Evolutionary conservation across 768 basidiomycete species (phyloP), one percentile per base, ranked within the genome.

Genomic region (Hericium rajendrae): DNA sequence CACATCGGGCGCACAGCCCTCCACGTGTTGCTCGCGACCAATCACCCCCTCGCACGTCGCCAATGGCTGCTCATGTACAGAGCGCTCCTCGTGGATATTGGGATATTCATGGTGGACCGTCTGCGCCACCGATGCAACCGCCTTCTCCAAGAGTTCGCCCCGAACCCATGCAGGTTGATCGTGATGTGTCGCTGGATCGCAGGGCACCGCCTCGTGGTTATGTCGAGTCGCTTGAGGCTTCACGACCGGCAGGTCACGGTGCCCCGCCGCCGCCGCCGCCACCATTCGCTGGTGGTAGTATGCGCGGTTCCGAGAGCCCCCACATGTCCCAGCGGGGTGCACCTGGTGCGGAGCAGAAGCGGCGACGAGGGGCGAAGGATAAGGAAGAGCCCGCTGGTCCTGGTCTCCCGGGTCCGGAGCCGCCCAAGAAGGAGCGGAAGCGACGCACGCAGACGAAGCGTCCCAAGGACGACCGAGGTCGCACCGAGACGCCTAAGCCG

Each of bases 281-380:
- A n/a, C n/a, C 61, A 55, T 65, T 65, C 16, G 63, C 69, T 28
- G 54, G 66, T 16, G 65, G 69, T 38, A 72, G 68, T 59, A 64
- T 67, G 41, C 80, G 81, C 28, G 70, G 74, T 51, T 86, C 86
- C 0, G 85, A 84, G 67, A 85, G 83, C 57, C 85, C 86, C 22
- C 62, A 61, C 26, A 59, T 67, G 4, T 38, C 56, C 26, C 57
- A 64, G 37, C 61, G 73, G 72, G 43, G 67, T 64, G 3, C 68
- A 70, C 38, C 71, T 67, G 38, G 65, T 68, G 6, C 72, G 70
- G 28, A 71, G 67, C 39, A 40, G n/a, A 81, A 81, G 66, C 65
- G 74, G 56, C 71, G 78, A n/a, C 53, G 62, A 24, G 56, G 54
- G 3, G 55, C 59, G 9, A 57, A 58, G 56, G 60, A 64, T 32